Evolutionary conservation across 163 green algal genomes (phyloP), one percentile per base, ranked within the genome.

Genomic region (Chlamydomonas reinhardtii): DNA sequence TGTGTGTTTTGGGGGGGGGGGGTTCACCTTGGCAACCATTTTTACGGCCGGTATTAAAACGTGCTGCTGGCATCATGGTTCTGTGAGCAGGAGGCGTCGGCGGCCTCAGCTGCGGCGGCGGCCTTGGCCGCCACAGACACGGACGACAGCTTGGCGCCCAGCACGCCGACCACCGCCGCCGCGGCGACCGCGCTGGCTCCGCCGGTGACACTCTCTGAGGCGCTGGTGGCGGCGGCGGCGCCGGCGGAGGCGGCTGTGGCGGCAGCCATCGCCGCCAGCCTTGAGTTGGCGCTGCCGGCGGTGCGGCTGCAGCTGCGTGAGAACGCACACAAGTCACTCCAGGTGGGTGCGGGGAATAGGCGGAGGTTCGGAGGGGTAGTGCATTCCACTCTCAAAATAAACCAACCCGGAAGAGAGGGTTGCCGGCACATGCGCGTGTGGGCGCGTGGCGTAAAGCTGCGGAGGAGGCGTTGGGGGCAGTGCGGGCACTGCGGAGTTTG

Each of bases 201-300:
- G 25, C 54, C 27, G 35, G 15, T 87, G 56, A 71, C 81, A 2
- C 22, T 87, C 0, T 20, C 54, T 0, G 70, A 87, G 71, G 81
- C 81, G 20, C 32, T 81, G 71, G 70, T 59, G 37, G 70, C 29
- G 70, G 71, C 71, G 15, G 81, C 81, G 37, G 11, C 34, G 29
- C 48, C 77, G 35, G 37, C 52, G 37, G 81, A 87, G 22, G 37
- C n/a, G 4, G 37, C 81, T 29, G 65, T 39, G 24, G 70, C 70
- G 27, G 71, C 56, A 29, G 81, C 70, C 20, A 76, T 29, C 0
- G 29, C 35, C 19, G 20, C 35, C 20, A 87, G 70, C 17, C 37
- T 87, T 37, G 81, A 87, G 59, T 37, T 37, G 52, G 81, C 81
- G 34, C 71, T 87, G 54, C 70, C 81, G 29, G 81, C 71, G 39